phyloP scores from a whole-genome alignment of 2,329 filamentous ascomycete genomes.

The Bipolaris victoriae region DNA sequence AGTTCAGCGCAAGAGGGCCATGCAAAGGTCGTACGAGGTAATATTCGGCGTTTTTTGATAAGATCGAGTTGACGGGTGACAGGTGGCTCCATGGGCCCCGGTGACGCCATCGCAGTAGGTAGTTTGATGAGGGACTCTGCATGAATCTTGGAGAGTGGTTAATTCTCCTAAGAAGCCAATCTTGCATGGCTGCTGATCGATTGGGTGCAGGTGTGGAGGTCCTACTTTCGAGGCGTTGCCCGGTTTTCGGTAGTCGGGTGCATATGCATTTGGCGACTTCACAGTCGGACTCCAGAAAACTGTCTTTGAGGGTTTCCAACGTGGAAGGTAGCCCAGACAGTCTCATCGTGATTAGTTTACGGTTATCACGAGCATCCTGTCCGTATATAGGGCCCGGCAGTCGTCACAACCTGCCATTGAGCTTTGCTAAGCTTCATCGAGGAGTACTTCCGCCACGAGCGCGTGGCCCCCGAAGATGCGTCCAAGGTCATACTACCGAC shows the following conservation, averaged over 20 bases:
- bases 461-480: not conserved
- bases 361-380: not conserved
- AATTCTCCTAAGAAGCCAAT: not conserved
- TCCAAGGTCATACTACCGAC: not conserved
- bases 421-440: constrained; percentile 1
- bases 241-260: not conserved
- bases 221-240: not conserved
- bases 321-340: not conserved
- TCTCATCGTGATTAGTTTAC: not conserved
- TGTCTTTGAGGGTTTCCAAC: not conserved
- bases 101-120: not conserved
- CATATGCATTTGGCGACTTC: not conserved
- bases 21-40: not conserved
- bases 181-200: not conserved
- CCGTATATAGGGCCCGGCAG: not conserved
- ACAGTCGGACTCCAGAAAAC: not conserved
- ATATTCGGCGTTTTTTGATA: not conserved
- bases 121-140: too few relatives aligned
- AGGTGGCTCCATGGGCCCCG: not conserved
- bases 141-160: not conserved
- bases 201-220: not conserved
- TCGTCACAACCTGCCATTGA: not conserved
- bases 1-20: not conserved
- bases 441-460: constrained; percentile 3
- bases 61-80: not conserved